Conservation (phyloP, 208 protist species). For the Jaenimonas drosophilae region DNA sequence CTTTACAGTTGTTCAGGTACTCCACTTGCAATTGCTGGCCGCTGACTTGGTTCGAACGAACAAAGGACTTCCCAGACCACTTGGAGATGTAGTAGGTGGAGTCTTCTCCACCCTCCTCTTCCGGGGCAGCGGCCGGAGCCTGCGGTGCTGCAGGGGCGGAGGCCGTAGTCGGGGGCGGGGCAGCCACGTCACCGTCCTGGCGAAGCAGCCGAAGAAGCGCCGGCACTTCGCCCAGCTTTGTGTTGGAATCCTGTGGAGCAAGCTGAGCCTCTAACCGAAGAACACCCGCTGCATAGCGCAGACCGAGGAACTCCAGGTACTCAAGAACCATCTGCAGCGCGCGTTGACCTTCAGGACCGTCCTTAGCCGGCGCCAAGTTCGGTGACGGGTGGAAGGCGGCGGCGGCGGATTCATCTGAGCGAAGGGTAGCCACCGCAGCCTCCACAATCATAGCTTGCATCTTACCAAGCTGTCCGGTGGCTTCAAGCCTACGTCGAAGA, state of each 20-base stretch:
- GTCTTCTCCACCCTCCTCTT: conserved; percentile 33
- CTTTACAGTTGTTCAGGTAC: conserved; percentile 76
- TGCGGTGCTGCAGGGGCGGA: not conserved
- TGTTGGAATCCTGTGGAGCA: conserved; percentile 1
- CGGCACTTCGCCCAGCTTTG: not conserved
- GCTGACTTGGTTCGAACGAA: conserved; percentile 56
- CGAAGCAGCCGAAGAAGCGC: not conserved
- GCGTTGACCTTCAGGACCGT: conserved; percentile 15
- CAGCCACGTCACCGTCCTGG: not conserved
- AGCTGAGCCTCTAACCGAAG: conserved; percentile 59
- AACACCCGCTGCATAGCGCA: conserved; percentile 77
- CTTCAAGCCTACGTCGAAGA: conserved; percentile 67
- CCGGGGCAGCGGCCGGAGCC: not conserved
- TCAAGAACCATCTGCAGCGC: conserved; percentile 51
- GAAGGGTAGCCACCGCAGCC: conserved; percentile 31
- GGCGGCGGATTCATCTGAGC: conserved; percentile 1
- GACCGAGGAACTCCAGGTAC: conserved; percentile 55
- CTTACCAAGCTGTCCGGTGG: conserved; percentile 63
- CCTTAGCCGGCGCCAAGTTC: conserved; percentile 32
- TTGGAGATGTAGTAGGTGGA: conserved; percentile 80
- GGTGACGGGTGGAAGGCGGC: conserved; percentile 24
- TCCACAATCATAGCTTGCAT: conserved; percentile 88
- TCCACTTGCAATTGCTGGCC: conserved; percentile 87
- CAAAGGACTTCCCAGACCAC: conserved; percentile 51
- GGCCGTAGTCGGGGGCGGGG: not conserved